Evolutionary conservation across 257 asterid genomes (phyloP).

Genomic region (Galeopsis tetrahit): DNA sequence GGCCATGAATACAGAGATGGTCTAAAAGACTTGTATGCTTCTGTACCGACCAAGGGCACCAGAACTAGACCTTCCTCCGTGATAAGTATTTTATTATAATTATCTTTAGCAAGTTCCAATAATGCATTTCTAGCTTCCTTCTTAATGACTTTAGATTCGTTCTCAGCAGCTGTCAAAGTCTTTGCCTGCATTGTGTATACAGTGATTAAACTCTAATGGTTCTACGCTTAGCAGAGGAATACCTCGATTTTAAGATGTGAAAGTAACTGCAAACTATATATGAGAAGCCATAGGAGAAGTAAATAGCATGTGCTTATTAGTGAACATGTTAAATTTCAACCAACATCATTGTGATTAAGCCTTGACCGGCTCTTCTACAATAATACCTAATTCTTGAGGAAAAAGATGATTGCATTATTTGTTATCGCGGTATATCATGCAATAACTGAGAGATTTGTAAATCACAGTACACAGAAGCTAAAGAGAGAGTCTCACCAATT

Average conservation of each 20-base stretch:
- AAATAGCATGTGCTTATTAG: not conserved
- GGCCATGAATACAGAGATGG: slow-evolving; percentile 84
- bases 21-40: slow-evolving; percentile 71
- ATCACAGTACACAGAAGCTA: slow-evolving; percentile 20
- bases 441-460: slow-evolving; percentile 19
- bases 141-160: slow-evolving; percentile 59
- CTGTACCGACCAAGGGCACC: slow-evolving; percentile 82
- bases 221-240: not conserved
- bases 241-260: slow-evolving; percentile 18
- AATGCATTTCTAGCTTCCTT: slow-evolving; percentile 71
- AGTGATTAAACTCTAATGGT: slow-evolving; percentile 21
- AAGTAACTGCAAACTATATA: not conserved
- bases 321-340: slow-evolving; percentile 16
- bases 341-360: slow-evolving; percentile 9
- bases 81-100: slow-evolving; percentile 63
- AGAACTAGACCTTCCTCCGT: slow-evolving; percentile 82
- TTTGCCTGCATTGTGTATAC: slow-evolving; percentile 64
- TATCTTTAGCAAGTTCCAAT: slow-evolving; percentile 80
- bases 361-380: not conserved
- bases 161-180: slow-evolving; percentile 48
- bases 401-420: slow-evolving; percentile 6
- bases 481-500: slow-evolving; percentile 59
- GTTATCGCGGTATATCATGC: slow-evolving; percentile 27
- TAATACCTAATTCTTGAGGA: not conserved
- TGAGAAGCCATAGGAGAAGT: slow-evolving; percentile 2